phyloP scores from a whole-genome alignment of 2,329 filamentous ascomycete genomes.

The Parascedosporium putredinis region DNA sequence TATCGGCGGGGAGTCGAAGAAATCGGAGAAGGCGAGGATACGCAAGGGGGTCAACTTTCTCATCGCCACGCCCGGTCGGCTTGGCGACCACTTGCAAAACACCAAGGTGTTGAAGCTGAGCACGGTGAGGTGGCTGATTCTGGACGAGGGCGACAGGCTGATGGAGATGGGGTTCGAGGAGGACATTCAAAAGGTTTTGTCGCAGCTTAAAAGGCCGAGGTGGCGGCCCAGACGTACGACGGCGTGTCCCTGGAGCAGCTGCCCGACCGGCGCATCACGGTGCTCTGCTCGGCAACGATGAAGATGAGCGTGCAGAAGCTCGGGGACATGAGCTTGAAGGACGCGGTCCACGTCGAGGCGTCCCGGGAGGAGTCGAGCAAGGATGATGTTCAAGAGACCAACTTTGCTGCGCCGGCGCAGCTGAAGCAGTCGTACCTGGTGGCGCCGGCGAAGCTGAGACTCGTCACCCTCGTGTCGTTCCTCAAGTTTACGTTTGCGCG shows the following conservation, averaged over 20 bases:
- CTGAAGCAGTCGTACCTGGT: slow-evolving; percentile 87
- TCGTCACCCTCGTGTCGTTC: slow-evolving; percentile 77
- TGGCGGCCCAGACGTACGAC: slow-evolving; percentile 50
- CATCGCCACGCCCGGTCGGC: slow-evolving; percentile 83
- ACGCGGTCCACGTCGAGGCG: slow-evolving; percentile 77
- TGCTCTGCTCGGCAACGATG: slow-evolving; percentile 94
- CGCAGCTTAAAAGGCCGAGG: slow-evolving; percentile 59
- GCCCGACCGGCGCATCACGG: slow-evolving; percentile 67
- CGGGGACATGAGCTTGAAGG: slow-evolving; percentile 88
- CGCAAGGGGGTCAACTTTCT: slow-evolving; percentile 93
- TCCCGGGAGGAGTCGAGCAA: slow-evolving; percentile 29
- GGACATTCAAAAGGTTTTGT: slow-evolving; percentile 79
- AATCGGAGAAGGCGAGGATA: slow-evolving; percentile 82
- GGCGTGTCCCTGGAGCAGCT: slow-evolving; percentile 51
- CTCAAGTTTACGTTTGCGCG: slow-evolving; percentile 81
- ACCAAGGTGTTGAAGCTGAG: slow-evolving; percentile 82
- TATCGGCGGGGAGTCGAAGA: slow-evolving; percentile 58
- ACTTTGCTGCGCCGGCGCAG: slow-evolving; percentile 78
- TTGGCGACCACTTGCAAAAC: slow-evolving; percentile 86
- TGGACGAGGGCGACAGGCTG: slow-evolving; percentile 94
- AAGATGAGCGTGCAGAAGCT: slow-evolving; percentile 94
- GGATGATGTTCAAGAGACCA: slow-evolving; percentile 12
- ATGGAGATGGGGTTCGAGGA: slow-evolving; percentile 98
- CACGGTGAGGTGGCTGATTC: slow-evolving; percentile 82
- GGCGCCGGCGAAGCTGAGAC: slow-evolving; percentile 76